Base-by-base conservation (phyloP, 2,329 filamentous ascomycete species). In the Xylariales sp. region DNA sequence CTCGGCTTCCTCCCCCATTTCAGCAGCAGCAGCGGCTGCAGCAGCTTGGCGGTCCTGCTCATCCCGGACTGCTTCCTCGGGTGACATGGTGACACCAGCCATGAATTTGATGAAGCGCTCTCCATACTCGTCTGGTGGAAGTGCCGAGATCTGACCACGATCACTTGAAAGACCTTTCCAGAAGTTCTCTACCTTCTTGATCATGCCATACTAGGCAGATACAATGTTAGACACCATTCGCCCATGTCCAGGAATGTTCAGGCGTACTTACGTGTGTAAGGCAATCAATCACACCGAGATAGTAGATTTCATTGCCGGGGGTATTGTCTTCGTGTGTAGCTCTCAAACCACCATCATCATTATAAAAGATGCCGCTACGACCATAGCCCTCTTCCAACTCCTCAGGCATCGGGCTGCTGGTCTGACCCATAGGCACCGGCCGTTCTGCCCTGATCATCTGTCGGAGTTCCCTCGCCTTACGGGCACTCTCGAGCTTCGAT, bases 251-350 rank as follows among this genome's bases (percentile, higher is more conserved):
- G n/a, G n/a, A n/a, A 8, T 20, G 12, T 32, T 12, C 9, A 19
- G 29, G 31, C 47, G 24, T 40, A 78, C 87, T 80, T 76, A 95
- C 89, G 62, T 96, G 88, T 54, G 93, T 98, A 55, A 98, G 72
- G 63, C 93, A 98, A 65, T 98, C 93, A 62, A 98, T 98, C 54
- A 98, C 94, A 25, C 93, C 94, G 6, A 98, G 79, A 60, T 98
- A 98, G 65, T 98, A 98, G 31, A 98, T 89, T 65, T 95, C 88
- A 41, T 96, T 88, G 2, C 85, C 90, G 2, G 86, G 80, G 12
- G 71, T 69, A 48, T 95, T 85, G 63, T 95, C 82, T 62, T 96
- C 89, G 58, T 96, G 89, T 1, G 93, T 97, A 10, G 93, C 91
- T 52, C 84, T 77, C 64, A 96, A 89, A 3, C 93, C 93, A 36